Evolutionary conservation across 345 rosid genomes (phyloP), one percentile per base, ranked within the genome.

Genomic region (Brassica nigra): DNA sequence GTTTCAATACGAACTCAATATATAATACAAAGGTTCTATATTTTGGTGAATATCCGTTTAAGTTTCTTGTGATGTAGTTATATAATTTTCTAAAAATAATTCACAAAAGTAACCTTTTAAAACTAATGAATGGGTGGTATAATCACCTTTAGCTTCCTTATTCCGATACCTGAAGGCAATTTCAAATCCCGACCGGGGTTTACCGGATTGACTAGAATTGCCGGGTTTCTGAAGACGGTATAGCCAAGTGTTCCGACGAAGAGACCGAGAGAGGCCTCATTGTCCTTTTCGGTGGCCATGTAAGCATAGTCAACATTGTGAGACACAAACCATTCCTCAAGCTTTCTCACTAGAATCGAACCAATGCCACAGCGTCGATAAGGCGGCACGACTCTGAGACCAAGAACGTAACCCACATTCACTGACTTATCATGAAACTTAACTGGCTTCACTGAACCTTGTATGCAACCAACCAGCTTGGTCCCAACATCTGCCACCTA

Each of bases 281-380:
- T 93, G 62, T 91, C 90, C 73, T 84, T 91, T 86, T 88, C 83
- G 0, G 94, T 91, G 1, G 98, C 97, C 90, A 91, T 90, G 84
- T 93, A 93, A 6, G 92, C 84, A 18, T 83, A 93, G 52, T 89
- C 96, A 11, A 78, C 90, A 37, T 85, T 88, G 34, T 80, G 82
- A 54, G 75, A 37, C 10, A 68, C 29, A 78, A 93, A 90, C 98
- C 98, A 93, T 79, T 90, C 89, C 73, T 93, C 98, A 16, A 93
- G 68, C 18, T 87, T 83, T 49, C 66, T 69, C 16, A 87, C 98
- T 3, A 93, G 83, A 70, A 62, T 82, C 63, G 70, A 79, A 2
- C 89, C 97, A 69, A 89, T 78, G 75, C 96, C 90, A 68, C 68
- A 83, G 66, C 96, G 86, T 36, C 95, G 83, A 67, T 88, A 82